Percentiles rank a stretch among this genome's conserved stretches.
These are phyloP conservation scores for Lanzia echinophila DNA, from an alignment of 2,329 filamentous ascomycete genomes.

Conservation along the genomic window DNA sequence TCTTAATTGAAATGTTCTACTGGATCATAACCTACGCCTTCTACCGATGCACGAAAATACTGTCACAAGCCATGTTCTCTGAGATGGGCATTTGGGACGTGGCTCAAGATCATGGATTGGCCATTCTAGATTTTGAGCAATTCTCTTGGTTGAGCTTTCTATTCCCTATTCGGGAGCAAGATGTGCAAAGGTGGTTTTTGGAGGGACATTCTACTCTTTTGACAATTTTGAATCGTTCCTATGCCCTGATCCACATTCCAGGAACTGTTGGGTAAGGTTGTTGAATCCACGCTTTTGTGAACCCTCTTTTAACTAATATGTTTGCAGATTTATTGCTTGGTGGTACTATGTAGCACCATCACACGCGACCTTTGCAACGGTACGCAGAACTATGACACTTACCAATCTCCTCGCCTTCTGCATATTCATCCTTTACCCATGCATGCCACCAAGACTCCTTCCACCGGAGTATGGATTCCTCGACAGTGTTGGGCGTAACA, in stretches of 20 bases:
- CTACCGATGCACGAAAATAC: slow-evolving; percentile 26
- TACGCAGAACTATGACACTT: slow-evolving; percentile 44
- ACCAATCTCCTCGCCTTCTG: slow-evolving; percentile 48
- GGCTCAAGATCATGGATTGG: slow-evolving; percentile 48
- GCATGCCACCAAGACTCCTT: slow-evolving; percentile 46
- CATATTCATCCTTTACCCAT: slow-evolving; percentile 46
- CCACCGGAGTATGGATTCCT: slow-evolving; percentile 43
- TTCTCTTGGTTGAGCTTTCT: slow-evolving; percentile 42
- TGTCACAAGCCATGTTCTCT: slow-evolving; percentile 31
- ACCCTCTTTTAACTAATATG: not conserved
- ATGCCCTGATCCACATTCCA: slow-evolving; percentile 54
- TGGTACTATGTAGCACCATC: slow-evolving; percentile 54
- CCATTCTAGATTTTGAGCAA: slow-evolving; percentile 49
- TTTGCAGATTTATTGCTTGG: slow-evolving; percentile 51
- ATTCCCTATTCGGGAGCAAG: slow-evolving; percentile 45
- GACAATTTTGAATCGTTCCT: slow-evolving; percentile 50
- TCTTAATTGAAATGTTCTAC: slow-evolving; percentile 62
- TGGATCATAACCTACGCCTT: slow-evolving; percentile 47
- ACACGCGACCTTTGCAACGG: slow-evolving; percentile 38
- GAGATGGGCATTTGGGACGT: slow-evolving; percentile 44
- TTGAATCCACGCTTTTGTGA: not conserved
- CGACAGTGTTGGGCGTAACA: slow-evolving; percentile 43
- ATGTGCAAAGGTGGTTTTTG: slow-evolving; percentile 52
- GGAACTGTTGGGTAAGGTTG: slow-evolving; percentile 48
- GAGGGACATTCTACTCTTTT: slow-evolving; percentile 45